These are phyloP conservation scores for Mediolabrus comicus DNA, from an alignment of 108 stramenopile species.

Conservation along the genomic window DNA sequence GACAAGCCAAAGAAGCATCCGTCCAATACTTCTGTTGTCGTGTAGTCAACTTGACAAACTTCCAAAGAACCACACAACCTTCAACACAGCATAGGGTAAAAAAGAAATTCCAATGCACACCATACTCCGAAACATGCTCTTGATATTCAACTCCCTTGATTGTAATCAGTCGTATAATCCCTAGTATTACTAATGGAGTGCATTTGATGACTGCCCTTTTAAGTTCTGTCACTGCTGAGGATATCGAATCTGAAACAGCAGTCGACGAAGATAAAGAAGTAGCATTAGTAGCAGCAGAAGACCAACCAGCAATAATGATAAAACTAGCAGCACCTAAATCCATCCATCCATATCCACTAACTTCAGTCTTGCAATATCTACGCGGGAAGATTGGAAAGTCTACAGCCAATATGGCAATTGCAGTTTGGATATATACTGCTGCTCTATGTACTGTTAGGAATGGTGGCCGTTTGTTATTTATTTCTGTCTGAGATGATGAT, in stretches of 20 bases:
- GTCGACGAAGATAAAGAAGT: neutral
- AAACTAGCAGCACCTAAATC: constrained; percentile 95
- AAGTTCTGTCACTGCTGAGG: too few species aligned
- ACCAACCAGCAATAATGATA: constrained; percentile 79
- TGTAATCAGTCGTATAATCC: constrained; percentile 63
- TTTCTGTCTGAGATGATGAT: constrained; percentile 2
- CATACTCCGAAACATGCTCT: constrained; percentile 97
- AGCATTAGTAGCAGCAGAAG: constrained; percentile 7
- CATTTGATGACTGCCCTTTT: constrained; percentile 43
- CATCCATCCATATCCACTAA: constrained; percentile 91
- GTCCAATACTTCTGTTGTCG: neutral
- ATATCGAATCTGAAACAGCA: neutral
- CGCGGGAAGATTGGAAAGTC: constrained; percentile 94
- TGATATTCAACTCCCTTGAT: constrained; percentile 90
- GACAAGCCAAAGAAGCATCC: constrained; percentile 35
- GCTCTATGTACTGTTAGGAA: constrained; percentile 74
- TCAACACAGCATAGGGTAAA: constrained; percentile 74
- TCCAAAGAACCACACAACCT: constrained; percentile 33
- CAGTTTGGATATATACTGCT: constrained; percentile 73
- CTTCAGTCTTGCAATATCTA: constrained; percentile 92
- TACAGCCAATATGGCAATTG: constrained; percentile 90
- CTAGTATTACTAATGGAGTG: constrained; percentile 63
- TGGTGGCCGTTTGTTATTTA: constrained; percentile 19
- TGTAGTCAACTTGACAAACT: constrained; percentile 1
- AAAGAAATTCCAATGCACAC: constrained; percentile 99